Evolutionary conservation across 306 rosid species (phyloP), one percentile per base, ranked within the genome.

Genomic region (Dryas drummondii): DNA sequence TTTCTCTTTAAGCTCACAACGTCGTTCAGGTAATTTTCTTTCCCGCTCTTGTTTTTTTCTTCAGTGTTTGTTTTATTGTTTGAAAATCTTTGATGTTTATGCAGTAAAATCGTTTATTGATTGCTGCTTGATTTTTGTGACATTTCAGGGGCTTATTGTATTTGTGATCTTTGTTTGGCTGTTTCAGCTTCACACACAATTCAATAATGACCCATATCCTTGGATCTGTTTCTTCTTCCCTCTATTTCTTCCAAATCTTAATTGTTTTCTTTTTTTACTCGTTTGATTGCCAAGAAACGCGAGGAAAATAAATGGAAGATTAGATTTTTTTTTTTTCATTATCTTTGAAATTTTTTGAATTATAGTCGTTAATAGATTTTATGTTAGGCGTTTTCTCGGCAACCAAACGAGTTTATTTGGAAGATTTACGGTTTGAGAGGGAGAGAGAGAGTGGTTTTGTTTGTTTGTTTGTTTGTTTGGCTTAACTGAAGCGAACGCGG

Each of bases 401-500:
- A 32, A 32, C 37, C 37, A 32, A 32, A 32, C 37, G 37, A 32
- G 37, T 32, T 32, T 32, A 32, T 32, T 2, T 32, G 55, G 22
- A 1, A 9, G 11, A 47, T 16, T 15, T 63, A n/a, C 6, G 40
- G 27, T 61, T 45, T 41, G 40, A 53, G 69, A 16, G 14, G 17
- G 67, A 26, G 42, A 15, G 12, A 41, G 66, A 60, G 3, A 2
- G 37, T 45, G 55, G 68, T 70, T 70, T 8, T 44, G 64, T 26
- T 66, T 32, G 15, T 50, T 78, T 81, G 85, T 73, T 80, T 82
- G 52, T 50, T 78, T 81, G 85, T 73, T 80, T 82, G 52, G 82
- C 75, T 91, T 91, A 82, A 91, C 96, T 67, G 79, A 67, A 85
- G 90, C 79, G 73, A 77, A 91, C 90, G 97, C 56, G 96, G 97